Evolutionary conservation across 2,329 filamentous ascomycete species (phyloP).

Genomic region (Alternaria burnsii): DNA sequence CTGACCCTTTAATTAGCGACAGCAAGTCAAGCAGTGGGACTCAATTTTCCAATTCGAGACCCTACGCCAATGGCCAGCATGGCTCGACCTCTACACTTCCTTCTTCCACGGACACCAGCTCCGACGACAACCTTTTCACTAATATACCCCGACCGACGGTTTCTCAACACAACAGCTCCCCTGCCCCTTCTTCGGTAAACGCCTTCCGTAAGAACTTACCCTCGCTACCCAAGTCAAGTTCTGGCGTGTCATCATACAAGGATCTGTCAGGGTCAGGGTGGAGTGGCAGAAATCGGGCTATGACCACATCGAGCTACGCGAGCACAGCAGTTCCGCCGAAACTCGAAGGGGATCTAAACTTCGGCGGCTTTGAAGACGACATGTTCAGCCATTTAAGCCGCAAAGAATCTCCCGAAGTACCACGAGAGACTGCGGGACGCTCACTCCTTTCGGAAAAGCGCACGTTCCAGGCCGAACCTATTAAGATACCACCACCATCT

Average conservation of each 20-base stretch:
- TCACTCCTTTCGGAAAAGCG: conserved; percentile 49
- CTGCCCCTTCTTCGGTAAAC: conserved; percentile 33
- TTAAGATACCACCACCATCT: conserved; percentile 55
- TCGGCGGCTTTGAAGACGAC: conserved; percentile 57
- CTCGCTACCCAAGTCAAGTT: conserved; percentile 34
- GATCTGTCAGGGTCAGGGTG: conserved; percentile 23
- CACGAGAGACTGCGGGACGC: conserved; percentile 36
- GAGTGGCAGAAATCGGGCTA: conserved; percentile 45
- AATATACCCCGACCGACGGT: conserved; percentile 42
- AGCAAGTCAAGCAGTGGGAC: conserved; percentile 54
- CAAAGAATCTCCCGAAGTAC: conserved; percentile 41
- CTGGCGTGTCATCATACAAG: conserved; percentile 31
- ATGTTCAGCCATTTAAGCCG: conserved; percentile 57
- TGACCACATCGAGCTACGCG: conserved; percentile 59
- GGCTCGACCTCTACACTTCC: conserved; percentile 52
- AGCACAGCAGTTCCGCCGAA: conserved; percentile 63
- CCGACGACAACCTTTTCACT: conserved; percentile 50
- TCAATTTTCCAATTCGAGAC: conserved; percentile 44
- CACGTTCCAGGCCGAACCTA: conserved; percentile 52
- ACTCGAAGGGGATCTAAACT: conserved; percentile 53
- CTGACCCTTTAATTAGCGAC: conserved; percentile 46
- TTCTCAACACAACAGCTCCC: conserved; percentile 42
- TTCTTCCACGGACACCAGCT: conserved; percentile 51
- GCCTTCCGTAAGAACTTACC: conserved; percentile 41
- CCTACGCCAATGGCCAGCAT: conserved; percentile 48